Evolutionary conservation across 768 basidiomycete genomes (phyloP).

Genomic region (Lentinula boryana): DNA sequence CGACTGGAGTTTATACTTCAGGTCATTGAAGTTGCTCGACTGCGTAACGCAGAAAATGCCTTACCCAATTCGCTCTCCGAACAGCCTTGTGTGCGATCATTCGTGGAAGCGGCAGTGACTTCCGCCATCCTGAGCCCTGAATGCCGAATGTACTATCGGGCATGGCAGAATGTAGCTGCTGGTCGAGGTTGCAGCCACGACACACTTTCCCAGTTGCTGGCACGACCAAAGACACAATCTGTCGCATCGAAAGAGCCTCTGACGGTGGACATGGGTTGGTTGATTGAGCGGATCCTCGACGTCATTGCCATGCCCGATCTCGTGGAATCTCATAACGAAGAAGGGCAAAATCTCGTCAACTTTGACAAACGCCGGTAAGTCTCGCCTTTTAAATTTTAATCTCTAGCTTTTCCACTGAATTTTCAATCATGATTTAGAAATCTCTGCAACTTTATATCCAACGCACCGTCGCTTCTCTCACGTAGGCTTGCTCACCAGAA

Average conservation of each 20-base stretch:
- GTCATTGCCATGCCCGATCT: conserved; percentile 71
- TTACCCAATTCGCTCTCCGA: conserved; percentile 36
- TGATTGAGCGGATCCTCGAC: conserved; percentile 77
- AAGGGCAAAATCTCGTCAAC: conserved; percentile 61
- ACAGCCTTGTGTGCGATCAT: conserved; percentile 67
- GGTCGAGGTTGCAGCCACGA: conserved; percentile 59
- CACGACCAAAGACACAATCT: conserved; percentile 40
- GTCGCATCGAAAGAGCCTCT: conserved; percentile 44
- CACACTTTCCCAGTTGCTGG: conserved; percentile 50
- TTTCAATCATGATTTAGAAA: conserved; percentile 35
- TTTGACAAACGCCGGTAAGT: conserved; percentile 77
- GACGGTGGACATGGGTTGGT: conserved; percentile 76
- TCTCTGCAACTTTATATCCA: conserved; percentile 58
- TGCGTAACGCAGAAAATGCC: conserved; percentile 44
- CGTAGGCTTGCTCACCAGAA: conserved; percentile 42
- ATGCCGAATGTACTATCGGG: conserved; percentile 70
- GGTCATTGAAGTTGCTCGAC: conserved; percentile 68
- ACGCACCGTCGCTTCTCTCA: conserved; percentile 39
- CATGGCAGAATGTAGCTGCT: conserved; percentile 72
- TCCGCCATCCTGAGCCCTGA: conserved; percentile 77
- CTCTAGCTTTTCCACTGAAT: conserved; percentile 10
- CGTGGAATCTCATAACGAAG: conserved; percentile 46
- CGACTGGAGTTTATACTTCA: conserved; percentile 70
- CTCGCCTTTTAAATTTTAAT: not conserved
- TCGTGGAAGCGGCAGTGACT: conserved; percentile 70